Base-by-base conservation (phyloP, 495 filamentous ascomycete genomes). In the Saxophila tyrrhenica region DNA sequence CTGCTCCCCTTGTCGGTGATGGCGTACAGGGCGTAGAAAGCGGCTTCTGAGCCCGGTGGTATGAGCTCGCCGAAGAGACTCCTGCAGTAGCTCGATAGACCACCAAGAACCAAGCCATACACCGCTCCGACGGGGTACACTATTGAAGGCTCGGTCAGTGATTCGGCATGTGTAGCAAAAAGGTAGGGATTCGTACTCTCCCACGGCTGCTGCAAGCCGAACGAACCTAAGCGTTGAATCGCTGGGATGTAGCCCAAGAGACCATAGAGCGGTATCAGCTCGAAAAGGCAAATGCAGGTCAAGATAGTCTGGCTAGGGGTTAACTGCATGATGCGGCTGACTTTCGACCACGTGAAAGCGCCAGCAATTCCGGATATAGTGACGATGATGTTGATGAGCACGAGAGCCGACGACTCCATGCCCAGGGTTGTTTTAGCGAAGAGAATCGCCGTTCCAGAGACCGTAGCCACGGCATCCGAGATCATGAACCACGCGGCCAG, bases 1-100 rank as follows among this genome's bases (percentile, higher is more conserved):
- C 86, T 92, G 7, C 86, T 92, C 20, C 92, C 92, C 69, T 98
- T 98, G 64, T 98, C 92, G 15, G 92, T 98, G 56, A 98, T 95
- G 3, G 92, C 91, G 61, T 95, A 98, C 1, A 98, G 77, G 0
- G 92, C 89, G 67, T 91, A 98, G 65, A 98, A 98, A 0, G 92
- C 88, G 1, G 92, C 89, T 70, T 98, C 92, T 21, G 82, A 92
- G 11, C 92, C 92, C 0, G 89, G 88, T 21, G 92, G 92, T 59
- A 98, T 84, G 32, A 98, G 75, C 65, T 96, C 88, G 21, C 89
- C 90, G 64, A 84, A 98, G 39, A 98, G 75, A 62, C 86, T 91
- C 15, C 92, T 85, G 62, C 92, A 97, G 67, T 97, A 95, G 19
- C 85, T 86, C 38, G 84, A 88, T n/a, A 98, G 70, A 0, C 92